phyloP scores from a whole-genome alignment of 352 stramenopile species.

The Phytophthora ramorum region DNA sequence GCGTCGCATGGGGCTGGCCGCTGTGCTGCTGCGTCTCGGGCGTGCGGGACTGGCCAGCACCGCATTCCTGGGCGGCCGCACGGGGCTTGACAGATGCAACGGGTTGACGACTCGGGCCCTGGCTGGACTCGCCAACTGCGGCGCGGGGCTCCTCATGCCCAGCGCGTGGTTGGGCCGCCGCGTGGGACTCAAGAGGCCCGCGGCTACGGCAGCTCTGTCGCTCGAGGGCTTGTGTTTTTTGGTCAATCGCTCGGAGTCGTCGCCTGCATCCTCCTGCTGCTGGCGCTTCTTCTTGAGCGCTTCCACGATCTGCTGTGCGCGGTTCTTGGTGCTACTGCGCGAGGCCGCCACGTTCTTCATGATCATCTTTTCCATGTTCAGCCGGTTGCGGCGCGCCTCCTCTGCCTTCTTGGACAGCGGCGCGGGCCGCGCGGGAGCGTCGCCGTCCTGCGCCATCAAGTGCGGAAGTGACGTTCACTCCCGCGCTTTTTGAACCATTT shows the following conservation, averaged over 20 bases:
- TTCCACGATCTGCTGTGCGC: slow-evolving; percentile 73
- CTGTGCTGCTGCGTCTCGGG: slow-evolving; percentile 21
- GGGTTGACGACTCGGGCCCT: slow-evolving; percentile 17
- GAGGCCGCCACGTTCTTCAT: slow-evolving; percentile 78
- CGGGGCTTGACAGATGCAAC: slow-evolving; percentile 41
- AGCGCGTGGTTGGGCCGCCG: slow-evolving; percentile 22
- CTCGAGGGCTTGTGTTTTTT: slow-evolving; percentile 40
- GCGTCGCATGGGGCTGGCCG: slow-evolving; percentile 41
- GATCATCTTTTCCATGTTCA: slow-evolving; percentile 91
- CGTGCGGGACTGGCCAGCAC: slow-evolving; percentile 35
- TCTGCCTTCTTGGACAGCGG: slow-evolving; percentile 44
- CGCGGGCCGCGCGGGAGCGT: background rate
- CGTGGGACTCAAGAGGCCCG: slow-evolving; percentile 28
- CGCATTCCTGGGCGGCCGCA: slow-evolving; percentile 25
- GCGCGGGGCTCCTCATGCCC: no score
- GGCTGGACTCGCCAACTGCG: slow-evolving; percentile 34
- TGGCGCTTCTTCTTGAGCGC: slow-evolving; percentile 74
- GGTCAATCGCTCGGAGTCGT: slow-evolving; percentile 26
- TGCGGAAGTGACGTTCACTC: slow-evolving; percentile 9
- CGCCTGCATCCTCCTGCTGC: slow-evolving; percentile 39
- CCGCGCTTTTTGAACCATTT: slow-evolving; percentile 30
- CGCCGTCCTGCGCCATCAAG: slow-evolving; percentile 23
- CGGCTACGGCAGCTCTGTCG: slow-evolving; percentile 17
- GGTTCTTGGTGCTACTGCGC: slow-evolving; percentile 73
- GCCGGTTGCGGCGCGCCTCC: slow-evolving; percentile 60